Conservation (phyloP, 208 protist species). For the Borovskyia barvae region DNA sequence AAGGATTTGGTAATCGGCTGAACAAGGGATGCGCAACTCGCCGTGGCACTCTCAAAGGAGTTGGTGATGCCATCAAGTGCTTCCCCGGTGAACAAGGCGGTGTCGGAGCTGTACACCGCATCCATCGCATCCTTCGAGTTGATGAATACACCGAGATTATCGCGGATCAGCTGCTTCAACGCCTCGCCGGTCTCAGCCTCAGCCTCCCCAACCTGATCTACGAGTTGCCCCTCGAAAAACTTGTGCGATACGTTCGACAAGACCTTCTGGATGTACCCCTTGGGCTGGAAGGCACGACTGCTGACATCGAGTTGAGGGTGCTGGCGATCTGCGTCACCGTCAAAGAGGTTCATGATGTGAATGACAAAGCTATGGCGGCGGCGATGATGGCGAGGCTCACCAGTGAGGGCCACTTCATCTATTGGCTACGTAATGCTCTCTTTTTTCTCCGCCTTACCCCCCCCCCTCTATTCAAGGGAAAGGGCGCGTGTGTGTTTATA, state of each 20-base stretch:
- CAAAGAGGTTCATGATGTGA: slow-evolving; percentile 33
- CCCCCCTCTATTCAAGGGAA: too few relatives aligned
- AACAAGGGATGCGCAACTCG: slow-evolving; percentile 53
- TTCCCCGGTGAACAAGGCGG: slow-evolving; percentile 77
- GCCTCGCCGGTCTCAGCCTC: slow-evolving; percentile 49
- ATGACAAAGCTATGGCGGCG: too few relatives aligned
- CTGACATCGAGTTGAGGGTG: slow-evolving; percentile 52
- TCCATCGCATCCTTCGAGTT: slow-evolving; percentile 81
- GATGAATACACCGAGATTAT: slow-evolving; percentile 85
- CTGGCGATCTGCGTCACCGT: slow-evolving; percentile 14
- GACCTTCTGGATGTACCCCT: slow-evolving; percentile 56
- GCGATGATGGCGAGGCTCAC: too few relatives aligned
- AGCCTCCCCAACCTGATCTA: slow-evolving; percentile 30
- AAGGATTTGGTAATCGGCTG: slow-evolving; percentile 61
- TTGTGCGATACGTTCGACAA: slow-evolving; percentile 44
- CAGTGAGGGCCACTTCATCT: too few relatives aligned
- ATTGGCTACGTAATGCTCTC: too few relatives aligned
- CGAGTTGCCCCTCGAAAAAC: slow-evolving; percentile 49
- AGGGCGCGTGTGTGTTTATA: too few relatives aligned
- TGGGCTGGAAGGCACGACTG: slow-evolving; percentile 72
- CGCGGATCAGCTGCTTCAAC: slow-evolving; percentile 79
- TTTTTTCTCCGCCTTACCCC: too few relatives aligned
- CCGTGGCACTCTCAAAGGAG: slow-evolving; percentile 42
- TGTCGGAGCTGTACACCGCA: slow-evolving; percentile 64
- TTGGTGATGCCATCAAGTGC: slow-evolving; percentile 64